A percentile compares a stretch with the other conserved stretches of the same genome.
phyloP scores from a whole-genome alignment of 2,329 filamentous ascomycete genomes.

The Monosporascus sp. region DNA sequence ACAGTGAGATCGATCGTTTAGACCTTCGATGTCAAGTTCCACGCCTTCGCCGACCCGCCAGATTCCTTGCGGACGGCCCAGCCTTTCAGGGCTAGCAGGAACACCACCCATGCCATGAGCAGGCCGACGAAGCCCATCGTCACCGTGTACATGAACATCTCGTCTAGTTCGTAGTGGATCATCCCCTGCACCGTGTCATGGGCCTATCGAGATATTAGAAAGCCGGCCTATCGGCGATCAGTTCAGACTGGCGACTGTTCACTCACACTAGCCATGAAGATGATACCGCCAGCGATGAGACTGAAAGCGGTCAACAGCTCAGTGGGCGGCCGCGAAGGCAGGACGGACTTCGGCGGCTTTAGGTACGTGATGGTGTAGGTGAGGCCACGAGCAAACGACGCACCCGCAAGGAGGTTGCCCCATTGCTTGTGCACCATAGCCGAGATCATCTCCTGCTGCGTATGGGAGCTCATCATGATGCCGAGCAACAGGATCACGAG shows the following conservation, averaged over 20 bases:
- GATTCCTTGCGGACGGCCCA: constrained; percentile 62
- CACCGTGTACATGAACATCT: constrained; percentile 91
- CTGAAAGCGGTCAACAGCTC: constrained; percentile 87
- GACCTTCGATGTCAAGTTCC: constrained; percentile 12
- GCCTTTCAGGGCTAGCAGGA: constrained; percentile 78
- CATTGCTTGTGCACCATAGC: constrained; percentile 93
- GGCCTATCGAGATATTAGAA: constrained; percentile 43
- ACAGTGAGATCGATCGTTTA: constrained; percentile 1
- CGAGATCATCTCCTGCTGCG: constrained; percentile 76
- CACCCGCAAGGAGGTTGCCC: constrained; percentile 79
- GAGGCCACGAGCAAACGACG: constrained; percentile 68
- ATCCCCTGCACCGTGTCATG: constrained; percentile 73
- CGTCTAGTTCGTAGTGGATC: constrained; percentile 70
- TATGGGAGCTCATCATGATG: constrained; percentile 92
- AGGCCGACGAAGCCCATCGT: constrained; percentile 78
- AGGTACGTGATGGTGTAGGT: constrained; percentile 80
- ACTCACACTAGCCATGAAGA: constrained; percentile 88
- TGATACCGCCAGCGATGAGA: constrained; percentile 76
- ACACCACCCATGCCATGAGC: constrained; percentile 78
- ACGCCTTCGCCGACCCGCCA: constrained; percentile 10
- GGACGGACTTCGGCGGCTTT: constrained; percentile 71
- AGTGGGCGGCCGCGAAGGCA: constrained; percentile 80
- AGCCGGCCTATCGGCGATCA: background rate
- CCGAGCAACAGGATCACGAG: constrained; percentile 83
- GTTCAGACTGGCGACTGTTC: background rate